Conservation (phyloP, 2,329 filamentous ascomycete genomes). For the Aurifilum marmelostoma region DNA sequence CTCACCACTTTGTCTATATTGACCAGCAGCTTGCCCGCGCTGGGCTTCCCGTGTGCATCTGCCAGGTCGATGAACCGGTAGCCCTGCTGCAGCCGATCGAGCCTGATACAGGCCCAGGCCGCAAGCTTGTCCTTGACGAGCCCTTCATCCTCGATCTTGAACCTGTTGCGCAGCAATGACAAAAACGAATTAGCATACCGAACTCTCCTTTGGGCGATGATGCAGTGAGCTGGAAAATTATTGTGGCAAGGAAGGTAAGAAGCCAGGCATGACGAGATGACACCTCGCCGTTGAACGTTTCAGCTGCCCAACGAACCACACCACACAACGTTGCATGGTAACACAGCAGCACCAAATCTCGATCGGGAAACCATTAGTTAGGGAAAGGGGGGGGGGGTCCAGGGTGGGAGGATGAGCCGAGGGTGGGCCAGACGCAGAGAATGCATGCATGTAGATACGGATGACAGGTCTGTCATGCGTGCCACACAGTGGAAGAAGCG, state of each 20-base stretch:
- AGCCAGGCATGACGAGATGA: not conserved
- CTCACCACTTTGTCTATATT: conserved; percentile 53
- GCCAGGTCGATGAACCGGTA: conserved; percentile 59
- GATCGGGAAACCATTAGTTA: conserved; percentile 23
- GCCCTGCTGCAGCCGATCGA: conserved; percentile 59
- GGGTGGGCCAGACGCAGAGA: conserved; percentile 24
- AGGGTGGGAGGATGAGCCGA: conserved; percentile 11
- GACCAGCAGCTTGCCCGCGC: conserved; percentile 54
- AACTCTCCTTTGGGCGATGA: not conserved
- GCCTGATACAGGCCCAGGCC: conserved; percentile 62
- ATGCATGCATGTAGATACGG: conserved; percentile 19
- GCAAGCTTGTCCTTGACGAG: conserved; percentile 45
- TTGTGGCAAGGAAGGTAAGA: not conserved
- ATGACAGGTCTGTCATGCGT: conserved; percentile 20
- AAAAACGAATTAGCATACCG: not conserved
- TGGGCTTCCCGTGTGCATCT: conserved; percentile 48
- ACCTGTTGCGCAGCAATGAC: conserved; percentile 40
- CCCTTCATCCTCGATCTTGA: conserved; percentile 58
- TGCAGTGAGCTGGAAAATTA: not conserved
- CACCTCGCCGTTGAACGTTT: conserved; percentile 31
- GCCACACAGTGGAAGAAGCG: conserved; percentile 8
- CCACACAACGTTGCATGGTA: conserved; percentile 15
- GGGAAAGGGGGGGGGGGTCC: not conserved
- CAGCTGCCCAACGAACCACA: conserved; percentile 18
- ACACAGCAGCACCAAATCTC: conserved; percentile 16